Evolutionary conservation across 805 yeast genomes (phyloP).

Genomic region (Clavispora fructus): DNA sequence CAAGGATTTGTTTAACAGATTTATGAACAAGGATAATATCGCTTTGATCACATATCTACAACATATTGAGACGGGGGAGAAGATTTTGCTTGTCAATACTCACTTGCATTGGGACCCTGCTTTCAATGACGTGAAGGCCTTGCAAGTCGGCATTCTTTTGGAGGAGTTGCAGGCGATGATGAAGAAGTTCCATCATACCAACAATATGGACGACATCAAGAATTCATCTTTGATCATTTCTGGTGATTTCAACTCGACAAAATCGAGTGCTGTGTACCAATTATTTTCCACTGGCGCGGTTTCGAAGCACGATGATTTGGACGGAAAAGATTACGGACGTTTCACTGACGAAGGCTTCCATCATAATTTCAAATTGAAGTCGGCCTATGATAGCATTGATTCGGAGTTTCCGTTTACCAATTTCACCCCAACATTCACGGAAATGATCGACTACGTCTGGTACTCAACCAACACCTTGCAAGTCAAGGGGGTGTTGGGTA

Average conservation of each 20-base stretch:
- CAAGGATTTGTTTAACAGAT: constrained; percentile 91
- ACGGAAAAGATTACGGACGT: constrained; percentile 84
- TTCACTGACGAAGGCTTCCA: constrained; percentile 85
- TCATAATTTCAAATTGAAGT: constrained; percentile 75
- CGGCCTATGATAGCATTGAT: constrained; percentile 78
- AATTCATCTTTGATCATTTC: constrained; percentile 77
- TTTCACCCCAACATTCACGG: constrained; percentile 88
- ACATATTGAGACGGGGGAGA: constrained; percentile 66
- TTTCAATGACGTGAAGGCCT: constrained; percentile 89
- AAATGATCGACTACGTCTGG: constrained; percentile 94
- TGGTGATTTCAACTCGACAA: constrained; percentile 92
- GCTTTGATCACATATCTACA: constrained; percentile 75
- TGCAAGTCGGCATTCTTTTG: constrained; percentile 87
- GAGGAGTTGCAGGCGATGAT: constrained; percentile 76
- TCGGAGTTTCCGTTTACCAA: constrained; percentile 88
- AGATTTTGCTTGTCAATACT: constrained; percentile 74
- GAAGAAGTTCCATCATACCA: constrained; percentile 43
- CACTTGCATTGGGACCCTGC: constrained; percentile 99
- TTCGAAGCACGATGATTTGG: constrained; percentile 73
- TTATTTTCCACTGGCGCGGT: constrained; percentile 77
- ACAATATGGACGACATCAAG: constrained; percentile 46
- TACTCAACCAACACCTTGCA: constrained; percentile 75
- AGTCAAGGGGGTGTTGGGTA: constrained; percentile 82
- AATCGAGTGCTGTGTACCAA: constrained; percentile 88
- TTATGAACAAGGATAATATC: constrained; percentile 91